Conservation (phyloP, 441 rosid genomes). For the Sinapis alba region DNA sequence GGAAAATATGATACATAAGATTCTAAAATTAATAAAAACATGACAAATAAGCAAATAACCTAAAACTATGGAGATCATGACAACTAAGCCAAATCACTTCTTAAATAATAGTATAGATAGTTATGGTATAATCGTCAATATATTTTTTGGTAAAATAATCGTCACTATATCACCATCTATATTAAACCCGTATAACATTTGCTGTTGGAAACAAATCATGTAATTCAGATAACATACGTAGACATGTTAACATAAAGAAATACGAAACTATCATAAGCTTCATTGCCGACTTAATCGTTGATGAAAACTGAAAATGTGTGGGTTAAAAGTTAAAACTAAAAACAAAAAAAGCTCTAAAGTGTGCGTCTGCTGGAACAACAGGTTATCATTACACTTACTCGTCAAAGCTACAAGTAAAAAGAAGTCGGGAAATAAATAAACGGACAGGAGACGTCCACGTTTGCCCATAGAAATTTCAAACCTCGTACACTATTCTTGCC, state of each 20-base stretch:
- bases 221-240: background rate
- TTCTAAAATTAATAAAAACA: too few species aligned
- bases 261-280: background rate
- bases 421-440: conserved; percentile 4
- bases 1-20: too few species aligned
- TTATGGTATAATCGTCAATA: background rate
- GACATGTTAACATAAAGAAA: background rate
- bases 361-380: background rate
- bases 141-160: too few species aligned
- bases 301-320: background rate
- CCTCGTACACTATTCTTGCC: conserved; percentile 84
- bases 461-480: conserved; percentile 44
- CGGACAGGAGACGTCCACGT: conserved; percentile 71
- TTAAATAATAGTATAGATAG: too few species aligned
- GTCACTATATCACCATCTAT: background rate
- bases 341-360: background rate
- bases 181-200: background rate
- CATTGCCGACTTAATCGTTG: background rate
- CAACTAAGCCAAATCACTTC: too few species aligned
- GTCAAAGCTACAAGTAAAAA: background rate
- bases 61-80: too few species aligned
- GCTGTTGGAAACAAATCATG: background rate
- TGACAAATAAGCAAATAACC: too few species aligned
- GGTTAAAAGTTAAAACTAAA: background rate
- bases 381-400: conserved; percentile 22